Base-by-base conservation (phyloP, 805 yeast genomes). In the Hanseniaspora thailandica region DNA sequence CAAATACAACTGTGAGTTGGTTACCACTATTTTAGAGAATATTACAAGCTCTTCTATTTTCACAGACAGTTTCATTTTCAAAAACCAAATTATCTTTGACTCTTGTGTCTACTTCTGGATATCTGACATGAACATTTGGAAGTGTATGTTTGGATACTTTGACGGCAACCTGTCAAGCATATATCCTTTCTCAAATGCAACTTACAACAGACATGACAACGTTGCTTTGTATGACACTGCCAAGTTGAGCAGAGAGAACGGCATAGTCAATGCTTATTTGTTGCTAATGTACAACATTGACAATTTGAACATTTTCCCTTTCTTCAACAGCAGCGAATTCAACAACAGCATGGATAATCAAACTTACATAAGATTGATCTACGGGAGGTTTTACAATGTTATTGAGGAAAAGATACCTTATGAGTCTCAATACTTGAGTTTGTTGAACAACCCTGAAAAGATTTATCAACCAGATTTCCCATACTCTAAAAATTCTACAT, bases 121-220 rank as follows among this genome's bases (percentile, higher is more conserved):
- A 19, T 49, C 54, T 4, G 54, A 49, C 15, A 49, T 49, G 54
- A 49, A 43, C 33, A 34, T 49, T n/a, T 49, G 54, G 54, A 49
- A 49, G 22, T 33, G 5, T 12, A 23, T 49, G 19, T 49, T 49
- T 49, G 54, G 54, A 2, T 49, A 33, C 36, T 49, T 41, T 49
- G 54, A 49, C 20, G 54, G 54, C 3, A 28, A 26, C 19, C 35
- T 49, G 7, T 47, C 54, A 19, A 31, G 34, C 44, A 20, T 43
- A 20, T 20, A 41, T 34, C 47, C 43, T 2, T n/a, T 43, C 4
- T 36, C 43, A 2, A 25, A 26, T 35, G 15, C 23, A 15, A 31
- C 40, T 20, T 15, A 35, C n/a, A 20, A n/a, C 9, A 20, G 4
- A 7, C 12, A 15, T 3, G 23, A 25, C 35, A 28, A 46, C 10